Percentiles rank a stretch among this genome's conserved stretches.
These are phyloP conservation scores for Mycosphaerella sp. DNA, from an alignment of 2,329 filamentous ascomycete species.

Conservation along the genomic window DNA sequence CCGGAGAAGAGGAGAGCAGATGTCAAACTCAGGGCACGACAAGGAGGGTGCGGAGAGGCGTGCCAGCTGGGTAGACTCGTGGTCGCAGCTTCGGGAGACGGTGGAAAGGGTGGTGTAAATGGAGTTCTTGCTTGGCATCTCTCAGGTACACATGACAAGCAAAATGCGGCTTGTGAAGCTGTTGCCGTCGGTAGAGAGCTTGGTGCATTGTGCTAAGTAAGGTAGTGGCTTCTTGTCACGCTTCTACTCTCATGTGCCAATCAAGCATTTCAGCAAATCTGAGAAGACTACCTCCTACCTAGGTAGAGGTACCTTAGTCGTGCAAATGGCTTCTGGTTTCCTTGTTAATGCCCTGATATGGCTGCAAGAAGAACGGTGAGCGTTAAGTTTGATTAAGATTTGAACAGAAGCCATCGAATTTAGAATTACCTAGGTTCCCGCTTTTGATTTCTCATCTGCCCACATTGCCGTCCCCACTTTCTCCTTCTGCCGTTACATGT, in stretches of 20 bases:
- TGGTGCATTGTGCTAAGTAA: background rate
- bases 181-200: background rate
- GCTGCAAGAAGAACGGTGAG: no score
- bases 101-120: background rate
- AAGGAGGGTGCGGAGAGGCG: background rate
- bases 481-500: no score
- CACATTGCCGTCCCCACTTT: no score
- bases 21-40: background rate
- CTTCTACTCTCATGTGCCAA: background rate
- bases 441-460: no score
- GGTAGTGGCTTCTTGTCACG: background rate
- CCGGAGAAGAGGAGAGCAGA: background rate
- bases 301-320: no score
- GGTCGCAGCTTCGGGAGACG: constrained; percentile 1
- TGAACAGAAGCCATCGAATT: no score
- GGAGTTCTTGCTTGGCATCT: background rate
- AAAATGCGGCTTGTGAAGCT: background rate
- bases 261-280: background rate
- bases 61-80: constrained; percentile 10
- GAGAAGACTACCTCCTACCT: background rate
- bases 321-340: no score
- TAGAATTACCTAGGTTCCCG: no score
- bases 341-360: no score
- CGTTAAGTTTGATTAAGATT: no score
- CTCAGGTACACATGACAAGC: background rate